Conservation (phyloP, 75 land plant species). For the Picea sitchensis region DNA sequence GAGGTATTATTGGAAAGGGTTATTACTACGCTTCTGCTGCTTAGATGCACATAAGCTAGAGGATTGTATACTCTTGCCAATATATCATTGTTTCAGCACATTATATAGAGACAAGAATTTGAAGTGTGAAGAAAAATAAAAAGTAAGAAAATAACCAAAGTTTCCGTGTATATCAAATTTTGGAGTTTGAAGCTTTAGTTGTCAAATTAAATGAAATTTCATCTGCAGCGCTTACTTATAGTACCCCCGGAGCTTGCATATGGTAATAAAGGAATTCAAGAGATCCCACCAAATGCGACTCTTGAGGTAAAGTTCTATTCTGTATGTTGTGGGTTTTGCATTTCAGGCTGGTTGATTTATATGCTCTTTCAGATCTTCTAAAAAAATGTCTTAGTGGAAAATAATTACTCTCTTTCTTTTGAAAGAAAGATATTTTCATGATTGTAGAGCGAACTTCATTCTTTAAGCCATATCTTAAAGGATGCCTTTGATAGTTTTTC, state of each 20-base stretch:
- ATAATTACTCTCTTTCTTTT: too few relatives aligned
- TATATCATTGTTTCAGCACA: not conserved
- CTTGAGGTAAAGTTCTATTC: slow-evolving; percentile 60
- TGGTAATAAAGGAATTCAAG: slow-evolving; percentile 94
- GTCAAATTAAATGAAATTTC: slow-evolving; percentile 7
- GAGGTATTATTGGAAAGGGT: not conserved
- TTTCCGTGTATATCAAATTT: not conserved
- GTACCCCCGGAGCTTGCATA: slow-evolving; percentile 95
- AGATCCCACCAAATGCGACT: slow-evolving; percentile 97
- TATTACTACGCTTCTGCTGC: not conserved
- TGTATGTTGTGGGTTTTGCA: not conserved
- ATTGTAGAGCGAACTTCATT: too few relatives aligned
- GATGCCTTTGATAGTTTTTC: too few relatives aligned
- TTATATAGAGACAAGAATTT: not conserved
- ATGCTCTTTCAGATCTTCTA: too few relatives aligned
- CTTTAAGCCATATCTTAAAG: too few relatives aligned
- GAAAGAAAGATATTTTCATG: too few relatives aligned
- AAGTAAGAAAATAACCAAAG: not conserved
- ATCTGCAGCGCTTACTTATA: slow-evolving; percentile 81
- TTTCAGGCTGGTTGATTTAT: too few relatives aligned
- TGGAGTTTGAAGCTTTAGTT: not conserved
- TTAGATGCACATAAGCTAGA: not conserved
- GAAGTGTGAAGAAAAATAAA: not conserved
- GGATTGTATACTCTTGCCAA: not conserved
- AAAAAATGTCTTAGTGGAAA: too few relatives aligned